Conservation (phyloP, 2,329 filamentous ascomycete species). For the Lecanicillium sp. region DNA sequence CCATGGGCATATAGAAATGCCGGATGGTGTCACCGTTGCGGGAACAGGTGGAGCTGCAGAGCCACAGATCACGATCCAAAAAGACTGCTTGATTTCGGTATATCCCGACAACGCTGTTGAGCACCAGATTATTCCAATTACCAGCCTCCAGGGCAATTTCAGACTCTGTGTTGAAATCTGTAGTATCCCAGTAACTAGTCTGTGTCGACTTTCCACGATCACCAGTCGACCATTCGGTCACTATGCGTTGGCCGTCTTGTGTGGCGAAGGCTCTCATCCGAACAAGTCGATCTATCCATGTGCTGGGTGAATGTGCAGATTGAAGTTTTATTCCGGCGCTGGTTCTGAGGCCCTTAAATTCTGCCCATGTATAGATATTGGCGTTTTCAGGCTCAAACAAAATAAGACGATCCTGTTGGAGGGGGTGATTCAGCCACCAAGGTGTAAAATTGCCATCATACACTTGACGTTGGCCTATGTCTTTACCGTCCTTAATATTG, state of each 20-base stretch:
- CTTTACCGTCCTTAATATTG: neutral
- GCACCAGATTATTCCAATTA: neutral
- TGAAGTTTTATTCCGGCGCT: neutral
- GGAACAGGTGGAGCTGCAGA: neutral
- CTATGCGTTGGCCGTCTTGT: neutral
- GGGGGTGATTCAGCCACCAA: neutral
- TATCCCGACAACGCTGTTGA: neutral
- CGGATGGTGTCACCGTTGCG: neutral
- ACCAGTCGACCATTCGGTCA: neutral
- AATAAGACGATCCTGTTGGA: neutral
- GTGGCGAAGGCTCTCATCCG: neutral
- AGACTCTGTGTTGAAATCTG: neutral
- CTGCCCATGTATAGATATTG: neutral
- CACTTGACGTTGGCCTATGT: neutral
- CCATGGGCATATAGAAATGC: conserved; percentile 3
- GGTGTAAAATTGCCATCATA: neutral
- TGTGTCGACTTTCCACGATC: neutral
- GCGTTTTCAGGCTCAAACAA: neutral
- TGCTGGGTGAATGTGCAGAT: neutral
- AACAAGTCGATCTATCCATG: neutral
- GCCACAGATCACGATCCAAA: conserved; percentile 1
- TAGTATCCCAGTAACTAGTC: neutral
- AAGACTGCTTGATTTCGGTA: conserved; percentile 2
- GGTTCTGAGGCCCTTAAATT: neutral
- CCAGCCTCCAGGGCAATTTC: neutral